Conservation (phyloP, 1,284 basidiomycete species). For the Puccinia coronata region DNA sequence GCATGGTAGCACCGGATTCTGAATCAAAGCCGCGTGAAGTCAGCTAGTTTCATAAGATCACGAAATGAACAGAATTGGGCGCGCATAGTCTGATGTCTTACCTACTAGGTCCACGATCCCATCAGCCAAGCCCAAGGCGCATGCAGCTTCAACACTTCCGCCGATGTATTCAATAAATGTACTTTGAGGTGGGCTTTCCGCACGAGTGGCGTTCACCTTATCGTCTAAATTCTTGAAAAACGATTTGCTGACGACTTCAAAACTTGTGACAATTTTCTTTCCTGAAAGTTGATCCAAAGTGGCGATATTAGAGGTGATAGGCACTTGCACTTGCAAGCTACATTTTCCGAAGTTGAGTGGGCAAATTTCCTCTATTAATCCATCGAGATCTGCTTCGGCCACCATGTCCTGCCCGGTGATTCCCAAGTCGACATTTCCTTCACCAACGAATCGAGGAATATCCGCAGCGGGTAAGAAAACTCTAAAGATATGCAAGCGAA, state of each 20-base stretch:
- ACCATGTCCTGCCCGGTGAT: constrained; percentile 98
- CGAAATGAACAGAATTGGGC: neutral
- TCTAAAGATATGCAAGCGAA: constrained; percentile 83
- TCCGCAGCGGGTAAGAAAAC: constrained; percentile 96
- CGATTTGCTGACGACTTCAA: constrained; percentile 78
- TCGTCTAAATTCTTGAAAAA: constrained; percentile 67
- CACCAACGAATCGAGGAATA: constrained; percentile 97
- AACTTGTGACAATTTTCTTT: constrained; percentile 89
- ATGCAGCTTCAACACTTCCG: constrained; percentile 96
- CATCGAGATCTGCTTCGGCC: constrained; percentile 78
- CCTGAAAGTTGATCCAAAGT: constrained; percentile 79
- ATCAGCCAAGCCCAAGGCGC: constrained; percentile 91
- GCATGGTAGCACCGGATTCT: constrained; percentile 90
- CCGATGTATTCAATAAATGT: constrained; percentile 83
- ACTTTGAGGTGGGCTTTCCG: neutral
- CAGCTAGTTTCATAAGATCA: neutral
- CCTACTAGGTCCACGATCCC: constrained; percentile 71
- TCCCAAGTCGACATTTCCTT: constrained; percentile 87
- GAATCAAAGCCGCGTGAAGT: constrained; percentile 24
- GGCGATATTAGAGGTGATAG: constrained; percentile 72
- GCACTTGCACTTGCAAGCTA: constrained; percentile 89
- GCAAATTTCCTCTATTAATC: constrained; percentile 76
- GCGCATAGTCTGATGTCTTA: constrained; percentile 76
- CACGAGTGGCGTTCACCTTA: neutral
- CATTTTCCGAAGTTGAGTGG: constrained; percentile 65